These are phyloP conservation scores for Iris pallida DNA, from an alignment of 116 monocot species.

Conservation along the genomic window DNA sequence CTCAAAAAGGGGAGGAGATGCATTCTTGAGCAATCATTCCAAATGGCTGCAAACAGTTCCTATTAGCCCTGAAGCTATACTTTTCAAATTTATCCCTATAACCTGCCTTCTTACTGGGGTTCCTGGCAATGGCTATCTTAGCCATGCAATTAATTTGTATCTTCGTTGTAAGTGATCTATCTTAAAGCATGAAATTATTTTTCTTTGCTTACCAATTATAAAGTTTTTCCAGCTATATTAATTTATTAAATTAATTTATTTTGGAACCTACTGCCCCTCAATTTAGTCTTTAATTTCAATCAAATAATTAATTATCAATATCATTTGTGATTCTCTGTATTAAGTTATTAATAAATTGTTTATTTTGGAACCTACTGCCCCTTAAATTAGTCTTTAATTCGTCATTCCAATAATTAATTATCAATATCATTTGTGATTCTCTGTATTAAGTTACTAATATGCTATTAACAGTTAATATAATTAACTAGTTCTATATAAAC, in stretches of 20 bases:
- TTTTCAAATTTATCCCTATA: constrained; percentile 93
- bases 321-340: neutral
- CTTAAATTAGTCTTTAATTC: too few relatives aligned
- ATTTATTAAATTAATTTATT: neutral
- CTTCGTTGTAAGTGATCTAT: constrained; percentile 77
- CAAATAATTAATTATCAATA: neutral
- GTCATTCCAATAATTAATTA: too few relatives aligned
- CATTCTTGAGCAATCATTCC: constrained; percentile 47
- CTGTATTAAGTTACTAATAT: too few relatives aligned
- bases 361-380: too few relatives aligned
- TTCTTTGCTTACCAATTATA: neutral
- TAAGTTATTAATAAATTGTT: too few relatives aligned
- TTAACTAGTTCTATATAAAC: too few relatives aligned
- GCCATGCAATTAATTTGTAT: constrained; percentile 96
- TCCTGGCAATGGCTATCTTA: constrained; percentile 94
- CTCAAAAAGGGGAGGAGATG: constrained; percentile 84
- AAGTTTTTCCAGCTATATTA: neutral
- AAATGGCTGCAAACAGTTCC: constrained; percentile 87
- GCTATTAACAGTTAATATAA: too few relatives aligned
- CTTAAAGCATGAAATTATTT: neutral
- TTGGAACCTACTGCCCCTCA: too few relatives aligned
- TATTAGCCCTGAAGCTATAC: constrained; percentile 67
- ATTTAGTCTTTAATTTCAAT: neutral
- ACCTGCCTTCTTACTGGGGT: constrained; percentile 90
- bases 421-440: too few relatives aligned